Evolutionary conservation across 208 protist genomes (phyloP).

Genomic region (Angomonas deanei): DNA sequence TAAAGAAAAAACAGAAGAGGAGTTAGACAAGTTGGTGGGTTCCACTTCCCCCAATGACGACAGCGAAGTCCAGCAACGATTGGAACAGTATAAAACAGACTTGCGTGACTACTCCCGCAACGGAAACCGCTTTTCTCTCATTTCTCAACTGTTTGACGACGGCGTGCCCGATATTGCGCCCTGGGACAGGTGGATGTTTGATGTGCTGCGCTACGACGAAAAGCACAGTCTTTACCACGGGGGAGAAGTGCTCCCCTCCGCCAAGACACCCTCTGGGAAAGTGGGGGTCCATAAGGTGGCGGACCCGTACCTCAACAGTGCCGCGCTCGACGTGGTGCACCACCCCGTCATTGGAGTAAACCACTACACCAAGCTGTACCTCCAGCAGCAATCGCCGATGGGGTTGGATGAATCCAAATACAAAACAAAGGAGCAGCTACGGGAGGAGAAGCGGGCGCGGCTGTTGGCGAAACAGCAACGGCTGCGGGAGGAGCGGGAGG

Average conservation of each 20-base stretch:
- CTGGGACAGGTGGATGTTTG: constrained; percentile 72
- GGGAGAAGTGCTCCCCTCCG: not conserved
- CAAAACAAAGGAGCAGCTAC: constrained; percentile 60
- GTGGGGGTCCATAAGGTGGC: constrained; percentile 10
- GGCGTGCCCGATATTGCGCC: constrained; percentile 81
- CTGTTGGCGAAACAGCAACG: constrained; percentile 42
- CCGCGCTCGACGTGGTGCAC: constrained; percentile 33
- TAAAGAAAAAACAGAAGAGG: not conserved
- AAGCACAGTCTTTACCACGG: constrained; percentile 5
- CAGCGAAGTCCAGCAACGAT: too few relatives aligned
- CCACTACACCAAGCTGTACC: constrained; percentile 47
- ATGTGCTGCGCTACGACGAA: constrained; percentile 52
- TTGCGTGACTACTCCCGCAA: constrained; percentile 17
- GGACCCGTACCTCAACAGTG: constrained; percentile 9
- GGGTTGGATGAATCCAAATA: constrained; percentile 26
- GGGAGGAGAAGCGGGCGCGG: constrained; percentile 52
- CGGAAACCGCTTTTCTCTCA: constrained; percentile 31
- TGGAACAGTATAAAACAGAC: constrained; percentile 18
- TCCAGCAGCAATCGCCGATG: constrained; percentile 17
- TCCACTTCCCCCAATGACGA: too few relatives aligned
- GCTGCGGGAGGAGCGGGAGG: constrained; percentile 27
- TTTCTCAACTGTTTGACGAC: constrained; percentile 37
- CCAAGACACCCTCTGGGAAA: not conserved
- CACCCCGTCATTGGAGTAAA: constrained; percentile 53
- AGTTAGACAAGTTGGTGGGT: not conserved